Evolutionary conservation across 306 rosid genomes (phyloP).

Genomic region (Betula pendula): DNA sequence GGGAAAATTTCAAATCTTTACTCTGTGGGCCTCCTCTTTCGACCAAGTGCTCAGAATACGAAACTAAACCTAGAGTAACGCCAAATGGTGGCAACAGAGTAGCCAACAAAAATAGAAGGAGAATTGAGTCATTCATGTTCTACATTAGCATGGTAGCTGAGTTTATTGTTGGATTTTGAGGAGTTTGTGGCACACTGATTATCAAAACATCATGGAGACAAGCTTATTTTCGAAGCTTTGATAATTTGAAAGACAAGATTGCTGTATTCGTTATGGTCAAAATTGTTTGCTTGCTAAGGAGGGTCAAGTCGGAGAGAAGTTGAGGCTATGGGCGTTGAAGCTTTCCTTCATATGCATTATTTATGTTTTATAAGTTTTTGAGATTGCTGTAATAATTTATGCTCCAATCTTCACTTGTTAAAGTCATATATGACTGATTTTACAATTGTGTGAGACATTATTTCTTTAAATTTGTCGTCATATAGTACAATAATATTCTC

Average conservation of each 20-base stretch:
- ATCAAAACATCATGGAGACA: slow-evolving; percentile 3
- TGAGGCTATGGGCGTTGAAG: too few species aligned
- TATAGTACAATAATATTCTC: too few species aligned
- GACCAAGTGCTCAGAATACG: neutral
- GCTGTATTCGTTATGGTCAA: neutral
- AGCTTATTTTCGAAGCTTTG: slow-evolving; percentile 8
- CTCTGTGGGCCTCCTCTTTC: slow-evolving; percentile 5
- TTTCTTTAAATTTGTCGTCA: too few species aligned
- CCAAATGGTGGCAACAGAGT: too few species aligned
- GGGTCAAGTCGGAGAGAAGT: neutral
- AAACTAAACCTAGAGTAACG: neutral
- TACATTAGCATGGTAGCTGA: neutral
- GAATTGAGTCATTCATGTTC: neutral
- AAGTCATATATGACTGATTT: too few species aligned
- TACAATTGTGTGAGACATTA: too few species aligned
- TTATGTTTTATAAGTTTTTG: too few species aligned
- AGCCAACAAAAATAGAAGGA: too few species aligned
- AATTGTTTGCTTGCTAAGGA: neutral
- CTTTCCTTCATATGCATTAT: too few species aligned
- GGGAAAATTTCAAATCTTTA: slow-evolving; percentile 8
- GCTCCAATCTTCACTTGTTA: too few species aligned
- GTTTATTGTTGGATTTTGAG: slow-evolving; percentile 4
- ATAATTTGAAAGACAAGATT: neutral
- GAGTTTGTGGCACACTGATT: neutral
- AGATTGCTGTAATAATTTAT: too few species aligned